These are phyloP conservation scores for Ganoderma lingzhi DNA, from an alignment of 1,284 basidiomycete genomes.

Conservation along the genomic window DNA sequence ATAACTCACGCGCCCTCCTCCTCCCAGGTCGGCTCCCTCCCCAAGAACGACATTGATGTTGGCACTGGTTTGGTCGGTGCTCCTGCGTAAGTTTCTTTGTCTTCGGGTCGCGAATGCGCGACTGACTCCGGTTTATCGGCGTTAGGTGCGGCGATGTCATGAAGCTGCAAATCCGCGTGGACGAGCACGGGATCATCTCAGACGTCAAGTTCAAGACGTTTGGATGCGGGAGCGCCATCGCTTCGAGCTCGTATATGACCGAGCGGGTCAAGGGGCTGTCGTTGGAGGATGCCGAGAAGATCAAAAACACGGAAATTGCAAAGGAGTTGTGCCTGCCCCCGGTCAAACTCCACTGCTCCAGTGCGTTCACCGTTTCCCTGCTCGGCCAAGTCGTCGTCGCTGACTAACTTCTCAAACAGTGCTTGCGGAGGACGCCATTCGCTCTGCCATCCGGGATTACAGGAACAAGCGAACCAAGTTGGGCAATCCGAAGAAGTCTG, in stretches of 20 bases:
- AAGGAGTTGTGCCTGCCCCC: constrained; percentile 96
- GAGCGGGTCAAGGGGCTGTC: constrained; percentile 97
- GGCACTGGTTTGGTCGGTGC: constrained; percentile 99
- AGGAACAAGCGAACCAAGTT: constrained; percentile 75
- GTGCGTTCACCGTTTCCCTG: constrained; percentile 53
- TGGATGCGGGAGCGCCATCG: constrained; percentile 97
- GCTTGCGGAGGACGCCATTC: constrained; percentile 98
- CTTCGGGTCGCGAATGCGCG: constrained; percentile 11
- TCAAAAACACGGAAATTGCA: constrained; percentile 99
- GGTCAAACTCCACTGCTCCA: constrained; percentile 93
- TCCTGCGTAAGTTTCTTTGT: constrained; percentile 80
- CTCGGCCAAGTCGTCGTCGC: constrained; percentile 13
- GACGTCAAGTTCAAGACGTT: constrained; percentile 99
- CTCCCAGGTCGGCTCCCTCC: constrained; percentile 90
- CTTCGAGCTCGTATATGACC: constrained; percentile 97
- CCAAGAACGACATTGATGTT: constrained; percentile 91
- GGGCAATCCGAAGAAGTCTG: constrained; percentile 59
- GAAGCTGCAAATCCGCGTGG: constrained; percentile 99
- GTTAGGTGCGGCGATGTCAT: constrained; percentile 91
- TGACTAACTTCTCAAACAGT: constrained; percentile 54
- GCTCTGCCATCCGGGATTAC: constrained; percentile 94
- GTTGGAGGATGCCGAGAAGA: constrained; percentile 93
- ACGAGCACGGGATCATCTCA: constrained; percentile 93
- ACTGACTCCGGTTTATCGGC: constrained; percentile 31
- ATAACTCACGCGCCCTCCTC: constrained; percentile 48